Base-by-base conservation (phyloP, 805 yeast genomes). In the Lachancea quebecensis region DNA sequence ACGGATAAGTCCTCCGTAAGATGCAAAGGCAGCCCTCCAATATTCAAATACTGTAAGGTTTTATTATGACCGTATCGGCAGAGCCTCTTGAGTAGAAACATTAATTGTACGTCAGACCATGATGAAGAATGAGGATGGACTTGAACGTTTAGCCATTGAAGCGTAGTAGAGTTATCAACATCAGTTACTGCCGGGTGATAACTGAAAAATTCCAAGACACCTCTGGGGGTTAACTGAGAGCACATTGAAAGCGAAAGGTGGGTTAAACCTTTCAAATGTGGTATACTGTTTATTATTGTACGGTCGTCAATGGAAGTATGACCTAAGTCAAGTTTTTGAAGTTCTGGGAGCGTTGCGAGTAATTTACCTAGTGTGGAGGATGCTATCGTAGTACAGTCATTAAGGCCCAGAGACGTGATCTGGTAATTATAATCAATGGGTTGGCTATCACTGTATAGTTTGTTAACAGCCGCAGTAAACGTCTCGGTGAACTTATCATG, bases 301-400 rank as follows among this genome's bases (percentile, higher is more conserved):
- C 74, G 70, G 3, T 85, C 80, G 1, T 82, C 79, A 35, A 89
- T 77, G 38, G 82, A 79, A 0, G 96, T 89, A 56, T 87, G 95
- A 12, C 85, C 79, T 41, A 90, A 69, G 60, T 89, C 97, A 28
- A 89, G 67, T 50, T 87, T 76, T 50, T 78, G 77, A 42, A 89
- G 65, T 41, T 72, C 75, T 1, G 85, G 82, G 27, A 90, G 67
- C 10, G 85, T 59, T 42, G 72, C 73, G 21, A 70, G 70, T 8
- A 60, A 45, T 42, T 49, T 55, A 15, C 57, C 54, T 46, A 85
- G 76, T 0, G 74, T 73, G n/a, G 70, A 71, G 5, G 77, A 64
- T 3, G 86, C 74, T 33, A 89, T 68, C 51, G 85, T 87, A 2
- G 93, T 81, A 62, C 97, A 90, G 57, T 88, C 96, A 65, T 89